Evolutionary conservation across 495 filamentous ascomycete genomes (phyloP).

Genomic region (Penicillium mononematosum): DNA sequence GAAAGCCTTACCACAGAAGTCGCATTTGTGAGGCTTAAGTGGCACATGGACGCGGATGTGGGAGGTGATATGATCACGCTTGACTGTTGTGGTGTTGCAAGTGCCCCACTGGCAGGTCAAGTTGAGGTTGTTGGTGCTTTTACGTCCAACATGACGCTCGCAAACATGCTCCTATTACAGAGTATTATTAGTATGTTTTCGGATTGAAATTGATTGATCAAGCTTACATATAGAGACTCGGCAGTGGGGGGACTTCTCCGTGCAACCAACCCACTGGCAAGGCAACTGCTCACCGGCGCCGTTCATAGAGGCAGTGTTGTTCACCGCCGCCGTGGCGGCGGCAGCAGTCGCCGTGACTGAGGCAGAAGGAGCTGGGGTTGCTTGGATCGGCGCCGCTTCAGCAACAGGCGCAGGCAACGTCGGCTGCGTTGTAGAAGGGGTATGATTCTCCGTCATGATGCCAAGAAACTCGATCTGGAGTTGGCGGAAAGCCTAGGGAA

Average conservation of each 20-base stretch:
- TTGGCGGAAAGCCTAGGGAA: slow-evolving; percentile 30
- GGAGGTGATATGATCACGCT: slow-evolving; percentile 99
- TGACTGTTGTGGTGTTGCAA: slow-evolving; percentile 95
- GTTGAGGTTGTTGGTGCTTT: slow-evolving; percentile 98
- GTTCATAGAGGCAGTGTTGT: slow-evolving; percentile 36
- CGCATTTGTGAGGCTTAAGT: slow-evolving; percentile 96
- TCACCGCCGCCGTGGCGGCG: slow-evolving; percentile 47
- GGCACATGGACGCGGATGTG: slow-evolving; percentile 98
- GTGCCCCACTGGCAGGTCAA: slow-evolving; percentile 95
- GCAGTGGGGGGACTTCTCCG: slow-evolving; percentile 74
- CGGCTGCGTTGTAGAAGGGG: slow-evolving; percentile 25
- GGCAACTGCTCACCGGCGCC: slow-evolving; percentile 57
- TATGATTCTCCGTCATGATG: slow-evolving; percentile 30
- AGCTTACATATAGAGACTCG: slow-evolving; percentile 86
- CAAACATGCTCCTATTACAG: slow-evolving; percentile 85
- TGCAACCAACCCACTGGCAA: slow-evolving; percentile 86
- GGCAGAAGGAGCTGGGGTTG: slow-evolving; percentile 23
- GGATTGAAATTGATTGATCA: not conserved
- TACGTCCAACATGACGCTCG: slow-evolving; percentile 96
- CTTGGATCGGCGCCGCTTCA: slow-evolving; percentile 27
- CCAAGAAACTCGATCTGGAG: slow-evolving; percentile 30
- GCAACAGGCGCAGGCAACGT: slow-evolving; percentile 31
- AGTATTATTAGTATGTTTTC: not conserved
- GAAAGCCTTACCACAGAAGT: slow-evolving; percentile 98
- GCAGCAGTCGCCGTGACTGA: slow-evolving; percentile 40